phyloP scores from a whole-genome alignment of 192 early-diverging fungal species.

The Phlyctochytrium arcticum region DNA sequence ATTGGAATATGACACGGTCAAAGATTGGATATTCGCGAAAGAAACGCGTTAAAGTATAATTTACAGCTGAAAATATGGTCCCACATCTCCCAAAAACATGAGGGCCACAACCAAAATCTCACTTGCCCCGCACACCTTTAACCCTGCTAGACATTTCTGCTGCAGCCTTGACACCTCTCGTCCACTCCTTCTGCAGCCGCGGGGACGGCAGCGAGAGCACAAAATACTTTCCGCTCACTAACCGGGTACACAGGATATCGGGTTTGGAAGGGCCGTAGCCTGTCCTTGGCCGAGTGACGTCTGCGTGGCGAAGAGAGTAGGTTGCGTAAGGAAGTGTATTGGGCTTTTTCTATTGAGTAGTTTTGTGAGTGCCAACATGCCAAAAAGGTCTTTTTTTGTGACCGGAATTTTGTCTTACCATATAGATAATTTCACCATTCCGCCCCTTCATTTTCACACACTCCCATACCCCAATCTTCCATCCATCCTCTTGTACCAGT shows the following conservation, averaged over 20 bases:
- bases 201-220: slow-evolving; percentile 11
- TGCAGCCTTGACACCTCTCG: slow-evolving; percentile 5
- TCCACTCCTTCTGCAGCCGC: background rate
- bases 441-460: background rate
- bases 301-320: background rate
- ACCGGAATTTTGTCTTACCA: too few species aligned
- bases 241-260: slow-evolving; percentile 4
- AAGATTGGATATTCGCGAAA: too few species aligned
- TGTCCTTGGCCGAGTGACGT: slow-evolving; percentile 3
- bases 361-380: background rate
- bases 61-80: too few species aligned
- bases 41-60: too few species aligned
- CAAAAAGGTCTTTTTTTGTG: background rate
- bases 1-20: too few species aligned
- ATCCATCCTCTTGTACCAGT: slow-evolving; percentile 15
- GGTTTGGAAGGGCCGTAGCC: slow-evolving; percentile 7
- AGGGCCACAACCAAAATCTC: too few species aligned
- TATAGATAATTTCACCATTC: slow-evolving; percentile 5
- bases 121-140: too few species aligned
- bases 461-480: slow-evolving; percentile 8
- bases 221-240: slow-evolving; percentile 12
- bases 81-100: too few species aligned
- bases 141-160: slow-evolving; percentile 7
- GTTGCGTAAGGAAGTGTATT: background rate
- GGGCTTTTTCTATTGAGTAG: slow-evolving; percentile 5